Conservation (phyloP, 2,329 filamentous ascomycete genomes). For the Phaeosphaeriaceae sp. region DNA sequence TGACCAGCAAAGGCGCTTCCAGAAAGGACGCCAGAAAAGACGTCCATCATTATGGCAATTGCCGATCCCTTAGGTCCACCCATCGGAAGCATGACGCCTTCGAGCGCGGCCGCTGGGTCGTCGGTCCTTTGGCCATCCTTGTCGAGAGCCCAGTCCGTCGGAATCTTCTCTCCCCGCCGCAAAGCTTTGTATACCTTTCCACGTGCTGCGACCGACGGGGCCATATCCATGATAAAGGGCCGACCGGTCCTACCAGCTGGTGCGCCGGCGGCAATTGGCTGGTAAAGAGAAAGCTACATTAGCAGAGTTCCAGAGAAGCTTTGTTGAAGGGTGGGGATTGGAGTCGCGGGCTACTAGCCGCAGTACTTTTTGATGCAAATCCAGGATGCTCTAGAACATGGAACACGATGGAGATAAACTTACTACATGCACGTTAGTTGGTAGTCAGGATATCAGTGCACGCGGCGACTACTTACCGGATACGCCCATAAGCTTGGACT, state of each 20-base stretch:
- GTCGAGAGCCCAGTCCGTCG: slow-evolving; percentile 77
- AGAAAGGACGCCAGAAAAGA: slow-evolving; percentile 80
- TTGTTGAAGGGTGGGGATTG: too few species aligned
- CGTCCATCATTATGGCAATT: slow-evolving; percentile 85
- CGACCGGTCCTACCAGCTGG: slow-evolving; percentile 64
- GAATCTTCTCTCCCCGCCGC: slow-evolving; percentile 72
- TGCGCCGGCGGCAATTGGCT: slow-evolving; percentile 77
- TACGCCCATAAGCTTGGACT: slow-evolving; percentile 73
- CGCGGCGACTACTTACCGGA: too few species aligned
- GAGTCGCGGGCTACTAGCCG: too few species aligned
- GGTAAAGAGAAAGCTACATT: too few species aligned
- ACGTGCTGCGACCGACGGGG: slow-evolving; percentile 71
- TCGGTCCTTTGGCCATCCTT: slow-evolving; percentile 71
- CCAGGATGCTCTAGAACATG: too few species aligned
- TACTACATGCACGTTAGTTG: too few species aligned
- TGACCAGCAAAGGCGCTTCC: slow-evolving; percentile 80
- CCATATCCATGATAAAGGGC: slow-evolving; percentile 80
- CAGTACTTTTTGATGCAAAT: too few species aligned
- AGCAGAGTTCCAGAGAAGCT: too few species aligned
- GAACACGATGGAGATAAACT: too few species aligned
- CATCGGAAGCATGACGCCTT: slow-evolving; percentile 81
- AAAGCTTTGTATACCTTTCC: slow-evolving; percentile 77
- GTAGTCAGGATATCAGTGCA: too few species aligned
- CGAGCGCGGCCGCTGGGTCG: slow-evolving; percentile 73
- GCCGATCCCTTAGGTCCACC: slow-evolving; percentile 83